Percentiles rank a stretch among this genome's conserved stretches.
phyloP scores from a whole-genome alignment of 2,329 filamentous ascomycete genomes.

The Blastomyces percursus region DNA sequence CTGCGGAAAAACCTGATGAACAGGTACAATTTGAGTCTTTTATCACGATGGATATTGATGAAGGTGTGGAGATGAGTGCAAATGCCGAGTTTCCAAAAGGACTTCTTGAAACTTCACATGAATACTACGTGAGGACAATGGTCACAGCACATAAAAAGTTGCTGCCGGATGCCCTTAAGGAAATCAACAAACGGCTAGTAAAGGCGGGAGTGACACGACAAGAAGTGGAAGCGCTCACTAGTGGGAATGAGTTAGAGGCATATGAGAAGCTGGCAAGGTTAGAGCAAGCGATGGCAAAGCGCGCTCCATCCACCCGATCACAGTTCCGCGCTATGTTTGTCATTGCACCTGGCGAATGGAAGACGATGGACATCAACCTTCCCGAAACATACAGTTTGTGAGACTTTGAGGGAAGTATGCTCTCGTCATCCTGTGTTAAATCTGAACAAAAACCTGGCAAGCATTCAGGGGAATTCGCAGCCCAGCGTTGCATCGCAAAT shows the following conservation, averaged over 20 bases:
- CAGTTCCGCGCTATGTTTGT: constrained; percentile 11
- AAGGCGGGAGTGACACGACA: constrained; percentile 7
- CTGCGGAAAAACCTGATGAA: too few relatives aligned
- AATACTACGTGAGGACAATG: constrained; percentile 10
- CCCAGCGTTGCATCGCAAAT: too few relatives aligned
- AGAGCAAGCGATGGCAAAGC: constrained; percentile 1
- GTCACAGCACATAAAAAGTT: constrained; percentile 7
- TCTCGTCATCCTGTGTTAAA: constrained; percentile 4
- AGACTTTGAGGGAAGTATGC: constrained; percentile 8
- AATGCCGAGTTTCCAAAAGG: not conserved
- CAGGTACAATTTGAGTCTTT: not conserved
- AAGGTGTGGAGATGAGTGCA: not conserved
- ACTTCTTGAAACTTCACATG: not conserved
- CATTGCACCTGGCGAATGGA: constrained; percentile 1
- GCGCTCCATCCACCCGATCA: not conserved
- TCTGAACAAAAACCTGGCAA: not conserved
- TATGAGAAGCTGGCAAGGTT: constrained; percentile 10
- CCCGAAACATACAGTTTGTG: constrained; percentile 5
- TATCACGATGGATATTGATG: not conserved
- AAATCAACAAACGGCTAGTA: constrained; percentile 9
- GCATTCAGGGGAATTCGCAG: not conserved
- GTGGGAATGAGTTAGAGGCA: constrained; percentile 6
- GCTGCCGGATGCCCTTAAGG: constrained; percentile 9
- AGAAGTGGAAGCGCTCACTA: constrained; percentile 9
- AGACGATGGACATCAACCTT: constrained; percentile 7